Evolutionary conservation across 2,329 filamentous ascomycete species (phyloP).

Genomic region (Exophiala sideris): DNA sequence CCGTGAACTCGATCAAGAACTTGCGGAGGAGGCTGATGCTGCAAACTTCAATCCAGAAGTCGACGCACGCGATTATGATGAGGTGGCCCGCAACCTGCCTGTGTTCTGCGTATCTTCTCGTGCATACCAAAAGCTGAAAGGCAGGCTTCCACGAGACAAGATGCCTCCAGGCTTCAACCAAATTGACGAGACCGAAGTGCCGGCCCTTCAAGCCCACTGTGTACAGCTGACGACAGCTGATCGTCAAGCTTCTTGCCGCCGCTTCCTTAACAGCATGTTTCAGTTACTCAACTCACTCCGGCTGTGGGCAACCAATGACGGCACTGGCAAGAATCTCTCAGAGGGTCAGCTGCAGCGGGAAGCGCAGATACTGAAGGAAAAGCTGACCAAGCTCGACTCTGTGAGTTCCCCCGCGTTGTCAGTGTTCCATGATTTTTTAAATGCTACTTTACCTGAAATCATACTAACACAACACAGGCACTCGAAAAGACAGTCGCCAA

Average conservation of each 20-base stretch:
- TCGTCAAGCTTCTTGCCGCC: constrained; percentile 43
- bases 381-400: constrained; percentile 43
- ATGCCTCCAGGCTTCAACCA: constrained; percentile 52
- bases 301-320: constrained; percentile 49
- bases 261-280: constrained; percentile 52
- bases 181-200: constrained; percentile 57
- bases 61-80: constrained; percentile 57
- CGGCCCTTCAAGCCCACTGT: constrained; percentile 57
- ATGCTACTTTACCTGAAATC: background rate
- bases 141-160: constrained; percentile 54
- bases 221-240: constrained; percentile 54
- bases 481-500: constrained; percentile 42
- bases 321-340: constrained; percentile 40
- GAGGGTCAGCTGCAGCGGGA: constrained; percentile 40
- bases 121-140: constrained; percentile 60
- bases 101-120: constrained; percentile 64
- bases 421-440: background rate
- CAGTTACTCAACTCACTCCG: constrained; percentile 53
- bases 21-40: constrained; percentile 52
- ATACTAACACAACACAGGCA: constrained; percentile 19
- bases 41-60: constrained; percentile 53
- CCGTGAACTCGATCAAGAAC: constrained; percentile 58
- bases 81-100: constrained; percentile 54
- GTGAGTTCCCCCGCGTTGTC: constrained; percentile 27
- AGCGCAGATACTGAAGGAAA: constrained; percentile 38